Conservation (phyloP, 2,329 filamentous ascomycete species). For the Fusarium armeniacum region DNA sequence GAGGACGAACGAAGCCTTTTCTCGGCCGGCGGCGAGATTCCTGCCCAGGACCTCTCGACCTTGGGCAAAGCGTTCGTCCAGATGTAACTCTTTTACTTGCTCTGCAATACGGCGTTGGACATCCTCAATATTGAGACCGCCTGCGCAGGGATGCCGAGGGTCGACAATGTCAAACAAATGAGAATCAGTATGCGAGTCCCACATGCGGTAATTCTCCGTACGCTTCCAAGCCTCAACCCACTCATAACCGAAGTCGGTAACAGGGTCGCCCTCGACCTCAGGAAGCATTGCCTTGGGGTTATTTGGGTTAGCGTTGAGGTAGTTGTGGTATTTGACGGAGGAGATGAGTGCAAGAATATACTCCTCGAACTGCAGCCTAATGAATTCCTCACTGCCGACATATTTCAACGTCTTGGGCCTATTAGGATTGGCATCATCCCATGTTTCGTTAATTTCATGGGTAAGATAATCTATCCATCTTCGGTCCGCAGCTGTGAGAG, state of each 20-base stretch:
- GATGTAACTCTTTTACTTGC: constrained; percentile 92
- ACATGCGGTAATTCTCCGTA: constrained; percentile 93
- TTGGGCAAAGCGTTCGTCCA: constrained; percentile 89
- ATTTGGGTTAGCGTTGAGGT: constrained; percentile 76
- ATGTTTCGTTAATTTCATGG: constrained; percentile 93
- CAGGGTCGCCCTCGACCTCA: constrained; percentile 85
- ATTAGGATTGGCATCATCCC: constrained; percentile 91
- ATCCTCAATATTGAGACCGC: constrained; percentile 93
- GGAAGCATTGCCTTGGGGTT: constrained; percentile 75
- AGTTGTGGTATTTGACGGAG: constrained; percentile 88
- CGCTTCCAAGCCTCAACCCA: constrained; percentile 90
- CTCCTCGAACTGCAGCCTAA: constrained; percentile 95
- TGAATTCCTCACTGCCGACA: constrained; percentile 96
- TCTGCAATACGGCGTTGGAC: constrained; percentile 90
- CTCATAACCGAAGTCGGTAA: constrained; percentile 83
- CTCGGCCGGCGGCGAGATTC: constrained; percentile 87
- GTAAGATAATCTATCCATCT: constrained; percentile 98
- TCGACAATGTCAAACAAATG: constrained; percentile 96
- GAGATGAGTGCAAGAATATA: constrained; percentile 92
- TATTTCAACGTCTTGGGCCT: constrained; percentile 96
- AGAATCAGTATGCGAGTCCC: constrained; percentile 82
- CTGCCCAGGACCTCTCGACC: constrained; percentile 89
- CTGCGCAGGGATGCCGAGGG: constrained; percentile 92
- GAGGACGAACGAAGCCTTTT: constrained; percentile 89
- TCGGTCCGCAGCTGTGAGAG: constrained; percentile 87